These are phyloP conservation scores for Diaporthe caulivora DNA, from an alignment of 2,329 filamentous ascomycete genomes.

Conservation along the genomic window DNA sequence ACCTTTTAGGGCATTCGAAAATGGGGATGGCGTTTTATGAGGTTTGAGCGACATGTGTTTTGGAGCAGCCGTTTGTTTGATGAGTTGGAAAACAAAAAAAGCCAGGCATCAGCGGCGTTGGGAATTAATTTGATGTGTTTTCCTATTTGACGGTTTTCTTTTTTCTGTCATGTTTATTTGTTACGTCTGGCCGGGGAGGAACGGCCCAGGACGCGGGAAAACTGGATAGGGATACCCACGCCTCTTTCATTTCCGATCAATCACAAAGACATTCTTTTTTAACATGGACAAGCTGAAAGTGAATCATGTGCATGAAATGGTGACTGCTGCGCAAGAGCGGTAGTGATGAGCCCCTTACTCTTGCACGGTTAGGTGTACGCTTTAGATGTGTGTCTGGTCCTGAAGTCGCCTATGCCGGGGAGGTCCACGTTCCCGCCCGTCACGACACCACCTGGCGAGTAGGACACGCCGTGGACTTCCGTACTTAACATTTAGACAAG, in stretches of 20 bases:
- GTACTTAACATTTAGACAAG: too few species aligned
- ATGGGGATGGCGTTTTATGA: conserved; percentile 6
- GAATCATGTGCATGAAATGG: neutral
- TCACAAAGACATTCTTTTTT: conserved; percentile 8
- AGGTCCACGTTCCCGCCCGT: too few species aligned
- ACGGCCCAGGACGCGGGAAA: neutral
- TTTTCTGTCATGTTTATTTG: too few species aligned
- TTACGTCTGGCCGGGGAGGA: neutral
- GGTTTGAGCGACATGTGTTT: neutral
- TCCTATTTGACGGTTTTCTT: neutral
- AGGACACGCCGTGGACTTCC: too few species aligned
- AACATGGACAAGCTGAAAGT: neutral
- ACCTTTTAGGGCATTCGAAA: conserved; percentile 28
- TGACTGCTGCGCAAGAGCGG: neutral
- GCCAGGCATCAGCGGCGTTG: conserved; percentile 13
- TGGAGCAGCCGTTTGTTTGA: neutral
- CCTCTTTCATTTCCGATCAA: conserved; percentile 18
- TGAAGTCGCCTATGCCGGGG: too few species aligned
- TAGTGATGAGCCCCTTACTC: too few species aligned
- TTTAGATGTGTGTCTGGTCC: too few species aligned
- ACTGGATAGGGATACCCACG: conserved; percentile 1
- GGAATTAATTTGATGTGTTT: neutral
- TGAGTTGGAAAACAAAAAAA: neutral
- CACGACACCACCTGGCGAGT: too few species aligned
- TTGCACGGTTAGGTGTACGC: too few species aligned